Evolutionary conservation across 768 basidiomycete genomes (phyloP).

Genomic region (Chalciporus piperatus): DNA sequence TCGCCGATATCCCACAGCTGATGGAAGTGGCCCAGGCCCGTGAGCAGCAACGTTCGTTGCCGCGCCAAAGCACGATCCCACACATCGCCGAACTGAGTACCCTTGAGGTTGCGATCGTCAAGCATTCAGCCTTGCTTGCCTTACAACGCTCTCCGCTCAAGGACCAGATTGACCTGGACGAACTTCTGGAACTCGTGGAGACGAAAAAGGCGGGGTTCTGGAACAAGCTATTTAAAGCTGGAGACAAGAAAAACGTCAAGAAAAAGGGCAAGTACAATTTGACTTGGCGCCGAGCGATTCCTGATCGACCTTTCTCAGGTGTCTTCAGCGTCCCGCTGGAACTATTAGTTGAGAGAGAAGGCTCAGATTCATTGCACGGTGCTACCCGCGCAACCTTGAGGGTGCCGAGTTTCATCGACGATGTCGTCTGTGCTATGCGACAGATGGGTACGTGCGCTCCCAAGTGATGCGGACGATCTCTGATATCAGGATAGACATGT

Average conservation of each 20-base stretch:
- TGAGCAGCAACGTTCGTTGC: constrained; percentile 81
- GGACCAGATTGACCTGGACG: constrained; percentile 87
- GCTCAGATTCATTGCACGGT: constrained; percentile 92
- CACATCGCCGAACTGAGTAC: constrained; percentile 81
- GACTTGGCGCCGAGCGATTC: constrained; percentile 2
- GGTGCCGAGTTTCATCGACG: constrained; percentile 97
- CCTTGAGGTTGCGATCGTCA: constrained; percentile 86
- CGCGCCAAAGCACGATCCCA: constrained; percentile 73
- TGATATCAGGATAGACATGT: constrained; percentile 72
- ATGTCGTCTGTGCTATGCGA: constrained; percentile 96
- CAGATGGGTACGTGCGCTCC: constrained; percentile 81
- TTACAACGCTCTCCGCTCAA: constrained; percentile 75
- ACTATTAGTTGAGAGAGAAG: constrained; percentile 88
- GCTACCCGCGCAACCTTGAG: constrained; percentile 80
- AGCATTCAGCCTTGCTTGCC: constrained; percentile 83
- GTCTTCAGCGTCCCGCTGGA: constrained; percentile 94
- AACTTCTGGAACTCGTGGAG: constrained; percentile 90
- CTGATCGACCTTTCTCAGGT: constrained; percentile 45
- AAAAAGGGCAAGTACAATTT: constrained; percentile 65
- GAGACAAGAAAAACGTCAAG: constrained; percentile 88
- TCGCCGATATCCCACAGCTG: constrained; percentile 91
- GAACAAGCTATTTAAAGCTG: constrained; percentile 91
- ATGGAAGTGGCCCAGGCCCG: constrained; percentile 91
- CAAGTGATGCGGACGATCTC: neutral
- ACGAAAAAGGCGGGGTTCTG: constrained; percentile 92